Evolutionary conservation across 371 early-diverging fungal species (phyloP).

Genomic region (Mortierella sp.): DNA sequence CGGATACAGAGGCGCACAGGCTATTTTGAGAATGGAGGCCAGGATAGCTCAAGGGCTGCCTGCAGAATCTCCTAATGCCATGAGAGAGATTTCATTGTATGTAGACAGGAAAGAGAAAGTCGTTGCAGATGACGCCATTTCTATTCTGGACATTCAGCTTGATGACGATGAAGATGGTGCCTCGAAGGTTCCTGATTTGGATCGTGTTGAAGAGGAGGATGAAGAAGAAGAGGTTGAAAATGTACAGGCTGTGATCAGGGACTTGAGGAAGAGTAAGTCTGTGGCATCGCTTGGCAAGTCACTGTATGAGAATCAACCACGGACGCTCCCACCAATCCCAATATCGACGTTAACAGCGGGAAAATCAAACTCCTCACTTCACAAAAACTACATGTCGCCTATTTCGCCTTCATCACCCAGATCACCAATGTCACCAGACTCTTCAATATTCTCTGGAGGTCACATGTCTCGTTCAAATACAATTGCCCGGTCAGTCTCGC

Average conservation of each 20-base stretch:
- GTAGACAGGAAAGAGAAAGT: slow-evolving; percentile 47
- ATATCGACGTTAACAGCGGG: not conserved
- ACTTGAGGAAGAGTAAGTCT: slow-evolving; percentile 42
- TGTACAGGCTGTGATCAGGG: slow-evolving; percentile 33
- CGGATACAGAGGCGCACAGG: slow-evolving; percentile 41
- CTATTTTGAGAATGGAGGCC: slow-evolving; percentile 51
- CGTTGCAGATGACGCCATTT: slow-evolving; percentile 54
- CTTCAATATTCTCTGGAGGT: slow-evolving; percentile 17
- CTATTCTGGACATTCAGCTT: slow-evolving; percentile 42
- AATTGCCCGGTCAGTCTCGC: slow-evolving; percentile 36
- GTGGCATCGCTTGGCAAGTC: slow-evolving; percentile 47
- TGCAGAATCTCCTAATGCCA: slow-evolving; percentile 42
- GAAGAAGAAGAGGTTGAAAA: slow-evolving; percentile 40
- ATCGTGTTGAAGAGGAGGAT: slow-evolving; percentile 35
- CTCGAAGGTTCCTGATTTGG: slow-evolving; percentile 30
- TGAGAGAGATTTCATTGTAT: slow-evolving; percentile 49
- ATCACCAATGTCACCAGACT: slow-evolving; percentile 16
- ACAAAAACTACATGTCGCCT: slow-evolving; percentile 19
- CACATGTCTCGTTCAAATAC: slow-evolving; percentile 40
- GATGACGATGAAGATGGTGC: slow-evolving; percentile 34
- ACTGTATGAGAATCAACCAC: slow-evolving; percentile 41
- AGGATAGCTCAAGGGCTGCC: slow-evolving; percentile 53
- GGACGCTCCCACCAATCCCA: not conserved
- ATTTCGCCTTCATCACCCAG: slow-evolving; percentile 14
- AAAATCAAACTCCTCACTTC: slow-evolving; percentile 1